A percentile compares a stretch with the other conserved stretches of the same genome.
phyloP scores from a whole-genome alignment of 352 stramenopile species.

The Pythium aristosporum region DNA sequence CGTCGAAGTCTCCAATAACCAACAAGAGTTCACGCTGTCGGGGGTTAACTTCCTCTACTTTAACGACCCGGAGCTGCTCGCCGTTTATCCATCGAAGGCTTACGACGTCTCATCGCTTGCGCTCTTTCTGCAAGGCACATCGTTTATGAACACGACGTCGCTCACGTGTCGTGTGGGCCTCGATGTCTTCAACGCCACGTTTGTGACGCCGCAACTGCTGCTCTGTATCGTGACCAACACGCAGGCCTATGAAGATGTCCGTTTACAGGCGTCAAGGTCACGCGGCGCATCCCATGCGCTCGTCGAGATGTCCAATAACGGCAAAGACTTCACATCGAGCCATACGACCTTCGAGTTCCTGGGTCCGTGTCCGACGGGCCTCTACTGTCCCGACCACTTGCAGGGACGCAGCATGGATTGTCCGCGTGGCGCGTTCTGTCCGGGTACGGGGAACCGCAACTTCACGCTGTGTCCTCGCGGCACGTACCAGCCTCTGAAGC shows the following conservation, averaged over 20 bases:
- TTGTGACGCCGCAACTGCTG: slow-evolving; percentile 82
- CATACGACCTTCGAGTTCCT: slow-evolving; percentile 72
- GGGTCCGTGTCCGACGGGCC: slow-evolving; percentile 80
- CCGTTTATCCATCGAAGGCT: slow-evolving; percentile 53
- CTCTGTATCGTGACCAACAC: slow-evolving; percentile 80
- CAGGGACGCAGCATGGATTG: slow-evolving; percentile 47
- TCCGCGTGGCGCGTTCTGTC: slow-evolving; percentile 77
- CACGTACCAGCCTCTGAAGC: slow-evolving; percentile 90
- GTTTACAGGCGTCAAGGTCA: slow-evolving; percentile 21
- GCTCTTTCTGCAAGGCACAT: slow-evolving; percentile 67
- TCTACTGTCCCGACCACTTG: slow-evolving; percentile 83
- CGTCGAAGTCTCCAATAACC: slow-evolving; percentile 95
- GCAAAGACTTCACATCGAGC: slow-evolving; percentile 89
- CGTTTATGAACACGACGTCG: slow-evolving; percentile 93
- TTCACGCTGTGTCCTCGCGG: slow-evolving; percentile 94
- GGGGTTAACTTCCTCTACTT: slow-evolving; percentile 94
- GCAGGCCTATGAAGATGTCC: slow-evolving; percentile 38
- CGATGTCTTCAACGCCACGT: slow-evolving; percentile 76
- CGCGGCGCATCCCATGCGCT: slow-evolving; percentile 38
- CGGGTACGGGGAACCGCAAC: slow-evolving; percentile 79
- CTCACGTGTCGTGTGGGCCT: slow-evolving; percentile 90
- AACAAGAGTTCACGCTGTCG: slow-evolving; percentile 92
- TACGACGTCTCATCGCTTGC: slow-evolving; percentile 46
- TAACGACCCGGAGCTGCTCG: slow-evolving; percentile 70
- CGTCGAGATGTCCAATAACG: slow-evolving; percentile 95